Base-by-base conservation (phyloP, 768 basidiomycete genomes). In the Rubroboletus satanas region DNA sequence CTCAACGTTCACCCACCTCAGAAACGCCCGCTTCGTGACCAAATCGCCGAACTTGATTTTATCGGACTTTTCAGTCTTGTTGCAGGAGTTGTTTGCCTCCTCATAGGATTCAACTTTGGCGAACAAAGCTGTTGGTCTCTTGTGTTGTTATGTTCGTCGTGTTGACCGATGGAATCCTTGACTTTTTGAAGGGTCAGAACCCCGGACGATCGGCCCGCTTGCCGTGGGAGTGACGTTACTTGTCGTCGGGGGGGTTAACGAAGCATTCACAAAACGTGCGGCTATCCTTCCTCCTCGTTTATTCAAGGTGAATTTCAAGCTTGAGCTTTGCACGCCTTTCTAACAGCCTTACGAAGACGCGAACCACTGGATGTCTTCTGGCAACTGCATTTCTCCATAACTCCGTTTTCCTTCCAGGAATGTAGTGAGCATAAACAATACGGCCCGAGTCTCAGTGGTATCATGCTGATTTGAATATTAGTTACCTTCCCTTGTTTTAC, bases 221-320 rank as follows among this genome's bases (percentile, higher is more conserved):
- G 73, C 70, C 3, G 71, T 85, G 39, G 88, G 89, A 18, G 67
- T 73, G 44, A 72, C 72, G 0, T 53, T 85, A 3, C 71, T 90
- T 4, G 42, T 88, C 7, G 32, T 66, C 4, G 82, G 77, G 4
- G 76, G 66, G 4, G 59, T 85, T 9, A 84, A 86, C 55, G 89
- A 92, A 66, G 44, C 68, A 4, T 77, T 70, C 58, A 92, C 89
- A 0, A 78, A 69, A 26, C 76, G 85, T 14, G 82, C 83, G 2
- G 85, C 87, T 0, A 87, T 92, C 51, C 66, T 92, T 26, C 87
- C 89, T 14, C 85, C 87, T 8, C 81, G 89, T 18, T 63, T 90
- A 28, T 90, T 91, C 73, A 82, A 81, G 73, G 85, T 82, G 46
- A 18, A 69, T 46, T 35, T 42, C 17, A 18, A 29, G 18, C n/a